phyloP scores from a whole-genome alignment of 257 asterid genomes.

The Cinchona pubescens region DNA sequence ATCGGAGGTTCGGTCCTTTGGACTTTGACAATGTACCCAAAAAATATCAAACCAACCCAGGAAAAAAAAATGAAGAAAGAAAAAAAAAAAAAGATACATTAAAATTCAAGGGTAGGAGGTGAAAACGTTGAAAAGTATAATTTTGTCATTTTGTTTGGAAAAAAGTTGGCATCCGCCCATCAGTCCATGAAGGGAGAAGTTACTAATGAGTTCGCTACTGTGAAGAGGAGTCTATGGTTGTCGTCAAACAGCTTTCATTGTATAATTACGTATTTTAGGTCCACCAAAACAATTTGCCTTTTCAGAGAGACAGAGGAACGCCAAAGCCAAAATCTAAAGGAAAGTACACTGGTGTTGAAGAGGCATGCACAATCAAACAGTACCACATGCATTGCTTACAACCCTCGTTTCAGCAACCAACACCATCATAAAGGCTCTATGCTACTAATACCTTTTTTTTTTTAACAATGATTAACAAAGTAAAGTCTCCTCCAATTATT shows the following conservation, averaged over 20 bases:
- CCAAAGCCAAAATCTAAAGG: no score
- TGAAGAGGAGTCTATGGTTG: not conserved
- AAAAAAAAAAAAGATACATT: not conserved
- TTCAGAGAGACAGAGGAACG: not conserved
- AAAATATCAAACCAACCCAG: not conserved
- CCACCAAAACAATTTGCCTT: not conserved
- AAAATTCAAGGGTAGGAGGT: not conserved
- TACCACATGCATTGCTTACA: not conserved
- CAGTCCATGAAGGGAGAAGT: not conserved
- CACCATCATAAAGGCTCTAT: not conserved
- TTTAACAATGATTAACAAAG: not conserved
- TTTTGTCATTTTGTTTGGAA: constrained; percentile 2
- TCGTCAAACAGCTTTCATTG: not conserved
- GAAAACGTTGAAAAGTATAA: constrained; percentile 7
- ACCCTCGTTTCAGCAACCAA: no score
- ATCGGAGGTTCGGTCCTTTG: not conserved
- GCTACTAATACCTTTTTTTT: not conserved
- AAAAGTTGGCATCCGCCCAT: not conserved
- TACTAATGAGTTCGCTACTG: not conserved
- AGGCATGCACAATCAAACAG: not conserved
- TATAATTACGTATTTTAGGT: not conserved
- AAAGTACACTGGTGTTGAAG: not conserved
- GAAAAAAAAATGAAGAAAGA: no score
- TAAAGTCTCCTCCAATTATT: no score
- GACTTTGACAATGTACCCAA: not conserved